These are phyloP conservation scores for Phytopythium litorale DNA, from an alignment of 352 stramenopile species.

Conservation along the genomic window DNA sequence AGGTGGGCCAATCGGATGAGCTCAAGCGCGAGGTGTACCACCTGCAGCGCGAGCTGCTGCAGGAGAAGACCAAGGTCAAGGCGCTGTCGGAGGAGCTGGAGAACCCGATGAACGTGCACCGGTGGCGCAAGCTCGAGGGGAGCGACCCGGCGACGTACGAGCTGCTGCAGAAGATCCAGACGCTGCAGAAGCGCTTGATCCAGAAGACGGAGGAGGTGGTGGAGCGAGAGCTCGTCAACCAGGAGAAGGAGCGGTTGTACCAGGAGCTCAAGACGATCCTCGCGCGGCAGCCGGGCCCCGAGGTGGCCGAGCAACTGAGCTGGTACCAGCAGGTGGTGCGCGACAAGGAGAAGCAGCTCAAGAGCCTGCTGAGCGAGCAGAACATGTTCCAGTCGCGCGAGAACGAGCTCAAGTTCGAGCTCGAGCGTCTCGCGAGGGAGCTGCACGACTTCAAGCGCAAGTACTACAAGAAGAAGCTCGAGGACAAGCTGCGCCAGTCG, in stretches of 20 bases:
- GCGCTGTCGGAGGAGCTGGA: slow-evolving; percentile 94
- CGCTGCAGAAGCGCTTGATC: slow-evolving; percentile 93
- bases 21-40: slow-evolving; percentile 88
- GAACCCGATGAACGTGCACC: slow-evolving; percentile 97
- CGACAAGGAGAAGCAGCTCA: slow-evolving; percentile 96
- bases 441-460: slow-evolving; percentile 95
- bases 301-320: slow-evolving; percentile 94
- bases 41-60: slow-evolving; percentile 89
- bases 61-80: slow-evolving; percentile 97
- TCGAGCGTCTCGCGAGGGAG: slow-evolving; percentile 89
- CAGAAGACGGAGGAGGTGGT: slow-evolving; percentile 95
- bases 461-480: slow-evolving; percentile 93
- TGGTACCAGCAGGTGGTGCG: slow-evolving; percentile 95
- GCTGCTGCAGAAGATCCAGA: slow-evolving; percentile 96
- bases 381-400: slow-evolving; percentile 96
- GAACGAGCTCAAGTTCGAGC: slow-evolving; percentile 95
- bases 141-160: slow-evolving; percentile 94
- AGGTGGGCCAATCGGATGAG: slow-evolving; percentile 83
- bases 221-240: slow-evolving; percentile 93
- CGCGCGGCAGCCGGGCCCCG: slow-evolving; percentile 89
- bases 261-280: slow-evolving; percentile 93
- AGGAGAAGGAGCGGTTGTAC: slow-evolving; percentile 96
- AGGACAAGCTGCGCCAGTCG: slow-evolving; percentile 74
- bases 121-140: slow-evolving; percentile 96
- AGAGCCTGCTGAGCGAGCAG: slow-evolving; percentile 95